Evolutionary conservation across 1,284 basidiomycete species (phyloP).

Genomic region (Pascua guehoae): DNA sequence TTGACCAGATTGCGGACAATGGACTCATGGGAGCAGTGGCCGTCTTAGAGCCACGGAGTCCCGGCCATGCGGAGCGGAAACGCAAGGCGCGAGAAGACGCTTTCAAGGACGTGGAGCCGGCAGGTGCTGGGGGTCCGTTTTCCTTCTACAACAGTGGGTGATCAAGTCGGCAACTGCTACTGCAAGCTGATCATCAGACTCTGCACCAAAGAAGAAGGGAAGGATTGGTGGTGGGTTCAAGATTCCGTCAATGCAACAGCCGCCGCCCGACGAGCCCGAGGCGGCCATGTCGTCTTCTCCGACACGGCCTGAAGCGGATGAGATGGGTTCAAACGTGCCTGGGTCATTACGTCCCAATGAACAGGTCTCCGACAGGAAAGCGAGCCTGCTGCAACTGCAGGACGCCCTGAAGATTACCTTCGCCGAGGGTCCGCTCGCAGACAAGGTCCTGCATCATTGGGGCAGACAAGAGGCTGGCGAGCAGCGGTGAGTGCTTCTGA

Average conservation of each 20-base stretch:
- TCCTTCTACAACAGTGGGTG: slow-evolving; percentile 26
- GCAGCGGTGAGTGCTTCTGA: slow-evolving; percentile 10
- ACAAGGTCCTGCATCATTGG: slow-evolving; percentile 18
- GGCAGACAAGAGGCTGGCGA: slow-evolving; percentile 10
- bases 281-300: not conserved
- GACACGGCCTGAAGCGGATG: not conserved
- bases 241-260: slow-evolving; percentile 2
- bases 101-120: slow-evolving; percentile 31
- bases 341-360: not conserved
- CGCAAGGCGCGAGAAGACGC: slow-evolving; percentile 24
- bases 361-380: not conserved
- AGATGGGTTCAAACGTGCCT: not conserved
- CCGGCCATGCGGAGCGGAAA: slow-evolving; percentile 20
- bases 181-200: not conserved
- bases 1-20: slow-evolving; percentile 16
- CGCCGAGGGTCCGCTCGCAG: slow-evolving; percentile 7
- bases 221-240: slow-evolving; percentile 5
- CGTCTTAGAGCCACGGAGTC: slow-evolving; percentile 4
- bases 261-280: not conserved
- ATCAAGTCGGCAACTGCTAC: too few species aligned
- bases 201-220: slow-evolving; percentile 1
- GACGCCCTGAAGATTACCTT: slow-evolving; percentile 13
- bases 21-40: slow-evolving; percentile 11
- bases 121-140: slow-evolving; percentile 23
- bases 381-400: slow-evolving; percentile 10